Percentiles rank a stretch among this genome's conserved stretches.
Conservation (phyloP, 331 rosid species). For the Rosa hybrid region DNA sequence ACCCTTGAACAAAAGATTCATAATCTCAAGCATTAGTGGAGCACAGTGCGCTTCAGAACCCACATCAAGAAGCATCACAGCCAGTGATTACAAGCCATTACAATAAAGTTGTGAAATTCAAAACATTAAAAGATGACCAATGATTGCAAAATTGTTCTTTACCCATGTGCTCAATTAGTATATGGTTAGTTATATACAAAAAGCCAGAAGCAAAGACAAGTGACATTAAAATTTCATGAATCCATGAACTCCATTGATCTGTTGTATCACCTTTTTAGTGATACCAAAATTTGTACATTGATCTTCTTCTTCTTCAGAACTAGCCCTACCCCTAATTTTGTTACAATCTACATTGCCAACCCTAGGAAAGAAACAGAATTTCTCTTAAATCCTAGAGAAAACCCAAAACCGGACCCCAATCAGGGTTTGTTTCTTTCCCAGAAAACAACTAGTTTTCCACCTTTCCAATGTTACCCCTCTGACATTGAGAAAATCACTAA, state of each 20-base stretch:
- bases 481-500: background rate
- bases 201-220: background rate
- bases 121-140: background rate
- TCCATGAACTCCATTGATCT: background rate
- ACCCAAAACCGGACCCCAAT: background rate
- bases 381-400: background rate
- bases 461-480: background rate
- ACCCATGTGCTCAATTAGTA: background rate
- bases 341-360: conserved; percentile 23
- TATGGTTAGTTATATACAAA: background rate
- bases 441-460: conserved; percentile 45
- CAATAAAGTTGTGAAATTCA: background rate
- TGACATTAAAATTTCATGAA: background rate
- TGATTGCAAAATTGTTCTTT: background rate
- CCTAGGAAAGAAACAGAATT: background rate
- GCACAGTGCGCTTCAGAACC: background rate
- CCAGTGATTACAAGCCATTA: background rate
- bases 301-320: background rate
- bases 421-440: conserved; percentile 9
- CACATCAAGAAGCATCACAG: background rate
- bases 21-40: conserved; percentile 31
- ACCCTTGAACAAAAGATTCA: background rate
- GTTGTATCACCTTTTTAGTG: background rate
- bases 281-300: background rate
- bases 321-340: conserved; percentile 23